Evolutionary conservation across 164 flowering plant species (phyloP).

Genomic region (Hamamelis virginiana): DNA sequence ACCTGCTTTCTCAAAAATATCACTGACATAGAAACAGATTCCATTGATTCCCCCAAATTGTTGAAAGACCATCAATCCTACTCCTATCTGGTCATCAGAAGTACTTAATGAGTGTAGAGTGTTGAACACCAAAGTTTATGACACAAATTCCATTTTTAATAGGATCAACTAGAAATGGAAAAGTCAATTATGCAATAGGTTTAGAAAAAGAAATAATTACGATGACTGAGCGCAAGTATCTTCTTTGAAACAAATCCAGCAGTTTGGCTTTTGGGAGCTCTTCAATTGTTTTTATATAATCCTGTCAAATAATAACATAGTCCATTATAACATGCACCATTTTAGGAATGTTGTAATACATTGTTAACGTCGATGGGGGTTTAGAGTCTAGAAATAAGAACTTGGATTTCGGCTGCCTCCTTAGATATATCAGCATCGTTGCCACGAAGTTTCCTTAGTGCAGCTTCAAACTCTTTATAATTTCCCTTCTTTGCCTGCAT

Average conservation of each 20-base stretch:
- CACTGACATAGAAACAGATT: constrained; percentile 43
- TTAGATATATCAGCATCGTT: constrained; percentile 45
- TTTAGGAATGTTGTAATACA: not conserved
- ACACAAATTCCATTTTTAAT: too few species aligned
- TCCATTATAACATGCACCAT: not conserved
- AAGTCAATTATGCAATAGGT: not conserved
- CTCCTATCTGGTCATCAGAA: constrained; percentile 45
- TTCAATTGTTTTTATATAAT: constrained; percentile 47
- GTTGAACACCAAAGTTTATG: too few species aligned
- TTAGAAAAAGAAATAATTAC: constrained; percentile 23
- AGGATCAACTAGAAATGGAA: too few species aligned
- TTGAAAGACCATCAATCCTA: constrained; percentile 63
- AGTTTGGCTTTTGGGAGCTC: constrained; percentile 52
- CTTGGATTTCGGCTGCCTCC: constrained; percentile 62
- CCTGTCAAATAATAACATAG: constrained; percentile 35
- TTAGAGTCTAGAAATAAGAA: not conserved
- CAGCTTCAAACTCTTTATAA: constrained; percentile 47
- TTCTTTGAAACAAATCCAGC: constrained; percentile 52
- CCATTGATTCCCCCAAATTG: constrained; percentile 73
- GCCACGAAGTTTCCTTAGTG: constrained; percentile 56
- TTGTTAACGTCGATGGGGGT: not conserved
- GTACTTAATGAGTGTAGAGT: not conserved
- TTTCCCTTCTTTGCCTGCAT: constrained; percentile 57
- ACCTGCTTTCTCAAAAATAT: constrained; percentile 20
- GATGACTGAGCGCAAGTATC: constrained; percentile 48